Conservation (phyloP, 306 rosid genomes). For the Prunus mume region DNA sequence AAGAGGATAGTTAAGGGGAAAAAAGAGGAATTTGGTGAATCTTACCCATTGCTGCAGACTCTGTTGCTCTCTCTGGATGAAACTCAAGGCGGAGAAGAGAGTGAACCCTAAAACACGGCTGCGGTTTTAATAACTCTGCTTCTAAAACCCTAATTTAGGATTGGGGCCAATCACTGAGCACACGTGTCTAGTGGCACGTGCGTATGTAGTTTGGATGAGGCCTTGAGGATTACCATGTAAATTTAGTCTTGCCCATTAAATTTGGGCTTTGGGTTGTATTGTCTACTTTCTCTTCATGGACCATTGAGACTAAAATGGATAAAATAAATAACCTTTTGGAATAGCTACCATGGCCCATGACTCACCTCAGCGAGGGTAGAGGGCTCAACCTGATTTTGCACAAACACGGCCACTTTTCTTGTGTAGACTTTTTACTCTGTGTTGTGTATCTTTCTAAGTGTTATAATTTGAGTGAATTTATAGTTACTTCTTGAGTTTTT, state of each 20-base stretch:
- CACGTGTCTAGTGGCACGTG: neutral
- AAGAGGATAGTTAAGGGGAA: too few species aligned
- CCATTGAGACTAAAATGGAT: too few species aligned
- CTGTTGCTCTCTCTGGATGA: neutral
- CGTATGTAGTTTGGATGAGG: neutral
- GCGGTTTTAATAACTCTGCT: neutral
- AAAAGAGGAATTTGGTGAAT: neutral
- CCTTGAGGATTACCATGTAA: neutral
- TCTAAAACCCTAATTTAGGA: constrained; percentile 19
- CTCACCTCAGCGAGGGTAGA: too few species aligned
- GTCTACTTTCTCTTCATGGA: too few species aligned
- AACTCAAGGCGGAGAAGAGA: neutral
- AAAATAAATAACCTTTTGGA: too few species aligned
- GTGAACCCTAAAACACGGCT: neutral
- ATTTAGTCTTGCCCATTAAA: neutral
- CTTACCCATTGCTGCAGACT: constrained; percentile 12
- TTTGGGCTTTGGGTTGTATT: neutral
- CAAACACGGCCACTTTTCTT: too few species aligned
- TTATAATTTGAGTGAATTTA: too few species aligned
- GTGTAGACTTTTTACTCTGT: too few species aligned
- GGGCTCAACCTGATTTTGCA: too few species aligned
- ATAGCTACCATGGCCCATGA: too few species aligned
- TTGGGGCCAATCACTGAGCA: neutral
- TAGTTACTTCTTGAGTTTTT: too few species aligned
- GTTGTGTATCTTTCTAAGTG: too few species aligned